Evolutionary conservation across 2,329 filamentous ascomycete species (phyloP), one percentile per base, ranked within the genome.

Genomic region (Hypoxylon sp.): DNA sequence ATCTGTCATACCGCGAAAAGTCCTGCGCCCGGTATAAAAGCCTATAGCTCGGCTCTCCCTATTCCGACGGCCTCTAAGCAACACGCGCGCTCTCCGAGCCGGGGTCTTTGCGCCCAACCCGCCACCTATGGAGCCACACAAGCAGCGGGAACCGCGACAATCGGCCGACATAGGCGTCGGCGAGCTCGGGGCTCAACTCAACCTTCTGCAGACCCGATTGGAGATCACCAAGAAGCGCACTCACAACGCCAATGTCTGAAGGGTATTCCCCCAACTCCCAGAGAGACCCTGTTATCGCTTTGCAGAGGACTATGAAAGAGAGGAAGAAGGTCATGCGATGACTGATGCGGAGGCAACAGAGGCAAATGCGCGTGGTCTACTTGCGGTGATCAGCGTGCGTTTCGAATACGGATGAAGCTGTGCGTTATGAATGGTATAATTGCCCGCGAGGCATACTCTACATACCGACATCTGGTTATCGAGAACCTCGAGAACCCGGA

Each of bases 101-200:
- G 66, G 66, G 54, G 61, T 55, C 58, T 31, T 42, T 14, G 6
- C 70, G 17, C 69, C 70, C 69, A 75, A 76, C 37, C 68, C 64
- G 55, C 77, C 76, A 50, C 77, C 75, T 20, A 72, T 75, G 67
- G 76, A 78, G 62, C 76, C 75, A 62, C 73, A 73, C 7, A 74
- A 74, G 60, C 61, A 70, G 22, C 66, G 65, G 6, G 14, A 7
- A 7, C 37, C 30, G 3, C 46, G 55, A 42, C 40, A 44, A 13
- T 25, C 2, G 14, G 22, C 46, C 46, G 93, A 97, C 74, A 86
- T 97, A 68, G 90, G 85, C 49, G 92, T 96, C 75, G 94, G 94
- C 77, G 94, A 98, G 85, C 89, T 98, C 77, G 90, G 97, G 79
- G 94, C 20, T 20, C 20, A 27, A 27, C 25, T 27, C 25, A 27